Evolutionary conservation across 2,329 filamentous ascomycete genomes (phyloP).

Genomic region (Cladophialophora exuberans): DNA sequence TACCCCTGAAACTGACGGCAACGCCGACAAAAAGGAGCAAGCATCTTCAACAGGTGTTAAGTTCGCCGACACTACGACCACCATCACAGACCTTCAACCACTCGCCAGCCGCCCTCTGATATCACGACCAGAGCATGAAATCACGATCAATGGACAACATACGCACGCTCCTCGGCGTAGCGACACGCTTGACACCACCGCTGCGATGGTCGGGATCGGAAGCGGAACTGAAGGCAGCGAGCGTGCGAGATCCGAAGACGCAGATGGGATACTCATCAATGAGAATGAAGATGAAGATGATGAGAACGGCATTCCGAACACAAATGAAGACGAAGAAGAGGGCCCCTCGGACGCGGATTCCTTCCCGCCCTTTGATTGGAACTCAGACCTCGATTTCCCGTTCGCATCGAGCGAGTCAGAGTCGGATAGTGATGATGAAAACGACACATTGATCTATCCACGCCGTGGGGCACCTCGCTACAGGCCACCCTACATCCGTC

Average conservation of each 20-base stretch:
- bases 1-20: background rate
- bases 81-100: constrained; percentile 14
- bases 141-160: background rate
- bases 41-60: constrained; percentile 35
- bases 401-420: no score
- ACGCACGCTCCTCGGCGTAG: constrained; percentile 12
- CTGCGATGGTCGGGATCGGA: constrained; percentile 15
- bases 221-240: background rate
- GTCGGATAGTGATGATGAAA: no score
- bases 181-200: constrained; percentile 23
- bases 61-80: constrained; percentile 35
- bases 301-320: background rate
- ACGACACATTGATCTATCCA: constrained; percentile 25
- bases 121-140: constrained; percentile 9
- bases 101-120: constrained; percentile 7
- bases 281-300: background rate
- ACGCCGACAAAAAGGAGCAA: background rate
- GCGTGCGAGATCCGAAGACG: background rate
- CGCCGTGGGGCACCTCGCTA: background rate
- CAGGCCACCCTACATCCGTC: constrained; percentile 13
- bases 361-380: constrained; percentile 47
- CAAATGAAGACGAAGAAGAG: constrained; percentile 16
- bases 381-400: constrained; percentile 48
- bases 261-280: background rate
- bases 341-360: constrained; percentile 40